These are phyloP conservation scores for Flaveria floridana DNA, from an alignment of 140 eudicot species.

Conservation along the genomic window DNA sequence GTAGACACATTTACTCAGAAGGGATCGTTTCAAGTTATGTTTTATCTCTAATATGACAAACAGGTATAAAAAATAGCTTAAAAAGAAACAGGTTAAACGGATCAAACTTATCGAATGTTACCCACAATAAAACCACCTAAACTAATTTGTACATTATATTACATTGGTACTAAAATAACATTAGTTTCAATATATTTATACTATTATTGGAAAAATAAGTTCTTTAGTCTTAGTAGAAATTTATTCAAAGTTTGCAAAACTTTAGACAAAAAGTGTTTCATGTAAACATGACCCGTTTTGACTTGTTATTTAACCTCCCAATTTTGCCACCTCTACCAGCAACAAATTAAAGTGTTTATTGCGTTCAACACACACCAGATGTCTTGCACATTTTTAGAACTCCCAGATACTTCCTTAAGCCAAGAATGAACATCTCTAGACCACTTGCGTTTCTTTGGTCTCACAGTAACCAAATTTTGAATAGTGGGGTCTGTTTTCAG, in stretches of 20 bases:
- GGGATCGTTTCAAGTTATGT: background rate
- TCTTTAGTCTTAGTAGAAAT: background rate
- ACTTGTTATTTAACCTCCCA: background rate
- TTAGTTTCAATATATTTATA: background rate
- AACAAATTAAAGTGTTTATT: background rate
- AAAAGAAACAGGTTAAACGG: background rate
- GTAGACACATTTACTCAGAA: background rate
- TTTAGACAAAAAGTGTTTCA: background rate
- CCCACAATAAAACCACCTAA: conserved; percentile 4
- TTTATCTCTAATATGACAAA: background rate
- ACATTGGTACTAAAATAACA: background rate
- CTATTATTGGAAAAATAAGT: background rate
- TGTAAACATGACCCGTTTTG: background rate
- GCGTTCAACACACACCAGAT: conserved; percentile 50
- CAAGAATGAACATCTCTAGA: conserved; percentile 53
- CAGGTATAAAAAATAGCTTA: background rate
- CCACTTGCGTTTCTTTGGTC: conserved; percentile 62
- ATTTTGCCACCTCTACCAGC: background rate
- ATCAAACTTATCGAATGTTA: background rate
- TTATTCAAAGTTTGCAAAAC: background rate
- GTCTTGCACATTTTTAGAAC: conserved; percentile 36
- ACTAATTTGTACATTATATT: background rate
- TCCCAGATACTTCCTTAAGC: conserved; percentile 60
- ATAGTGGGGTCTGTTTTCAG: conserved; percentile 26
- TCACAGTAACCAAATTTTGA: conserved; percentile 35